phyloP scores from a whole-genome alignment of 1,284 basidiomycete genomes.

The Inonotus hispidus region DNA sequence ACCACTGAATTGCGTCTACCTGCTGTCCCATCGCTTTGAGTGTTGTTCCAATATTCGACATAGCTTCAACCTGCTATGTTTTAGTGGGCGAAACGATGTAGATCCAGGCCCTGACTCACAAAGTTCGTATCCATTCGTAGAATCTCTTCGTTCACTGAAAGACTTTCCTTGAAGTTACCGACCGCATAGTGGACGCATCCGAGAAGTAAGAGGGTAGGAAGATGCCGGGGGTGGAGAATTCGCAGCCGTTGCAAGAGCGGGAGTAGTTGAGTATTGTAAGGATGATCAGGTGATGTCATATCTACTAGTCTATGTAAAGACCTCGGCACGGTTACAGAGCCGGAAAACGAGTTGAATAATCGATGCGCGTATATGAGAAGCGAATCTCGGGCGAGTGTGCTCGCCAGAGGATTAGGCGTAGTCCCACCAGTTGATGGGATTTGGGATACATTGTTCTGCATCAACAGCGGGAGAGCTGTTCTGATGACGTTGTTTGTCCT shows the following conservation, averaged over 20 bases:
- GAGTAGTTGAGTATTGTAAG: constrained; percentile 18
- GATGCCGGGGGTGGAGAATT: constrained; percentile 26
- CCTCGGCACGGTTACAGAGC: background rate
- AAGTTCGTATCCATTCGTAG: constrained; percentile 32
- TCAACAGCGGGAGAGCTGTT: constrained; percentile 3
- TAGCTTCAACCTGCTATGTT: constrained; percentile 35
- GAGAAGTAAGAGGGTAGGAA: constrained; percentile 32
- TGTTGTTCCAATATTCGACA: constrained; percentile 49
- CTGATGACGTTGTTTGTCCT: background rate
- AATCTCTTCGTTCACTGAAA: constrained; percentile 20
- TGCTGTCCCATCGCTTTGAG: constrained; percentile 33
- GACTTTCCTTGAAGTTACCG: constrained; percentile 26
- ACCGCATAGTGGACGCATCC: constrained; percentile 32
- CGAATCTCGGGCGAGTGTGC: constrained; percentile 23
- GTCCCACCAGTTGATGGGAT: background rate
- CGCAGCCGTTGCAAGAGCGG: constrained; percentile 29
- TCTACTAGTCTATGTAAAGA: background rate
- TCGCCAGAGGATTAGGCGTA: constrained; percentile 20
- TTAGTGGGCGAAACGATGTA: background rate
- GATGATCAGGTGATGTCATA: constrained; percentile 15
- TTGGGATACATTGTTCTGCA: background rate
- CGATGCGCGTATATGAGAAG: constrained; percentile 25
- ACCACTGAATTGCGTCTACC: constrained; percentile 38
- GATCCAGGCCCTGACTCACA: constrained; percentile 23
- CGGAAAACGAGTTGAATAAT: constrained; percentile 21